Base-by-base conservation (phyloP, 345 rosid species). In the Acer campestre region DNA sequence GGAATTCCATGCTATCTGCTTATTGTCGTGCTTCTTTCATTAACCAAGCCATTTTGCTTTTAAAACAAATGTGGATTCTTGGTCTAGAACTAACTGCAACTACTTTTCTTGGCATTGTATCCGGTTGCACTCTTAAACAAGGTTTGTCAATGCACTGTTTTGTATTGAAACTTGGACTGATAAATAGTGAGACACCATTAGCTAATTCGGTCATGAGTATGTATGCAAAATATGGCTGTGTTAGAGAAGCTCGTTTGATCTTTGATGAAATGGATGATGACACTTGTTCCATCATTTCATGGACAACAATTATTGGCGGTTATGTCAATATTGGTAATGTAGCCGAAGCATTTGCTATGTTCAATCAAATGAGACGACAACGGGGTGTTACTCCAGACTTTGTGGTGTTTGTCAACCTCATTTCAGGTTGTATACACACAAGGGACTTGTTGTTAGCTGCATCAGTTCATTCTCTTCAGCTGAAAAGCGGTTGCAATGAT, bases 111-210 rank as follows among this genome's bases (percentile, higher is more conserved):
- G 10, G 38, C 18, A 23, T 84, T 70, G 20, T 84, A 0, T 40
- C 82, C 1, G 23, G 76, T 72, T 75, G 81, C 56, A 25, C 17
- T 65, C 67, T 69, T 78, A 68, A 18, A 73, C 79, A 75, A 61
- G 84, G 86, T 55, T 72, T 78, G 48, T 78, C 80, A 11, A 14
- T 79, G 23, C 84, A 84, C 17, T 81, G 87, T 65, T 81, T 84
- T 38, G 74, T 65, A 0, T 49, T 73, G 25, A 84, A 84, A 64
- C 68, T 78, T 27, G 82, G 84, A 40, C 61, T 84, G 44, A 67
- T 80, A 40, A 65, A 63, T 29, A 17, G 31, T 25, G 84, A 81
- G 61, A 35, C 81, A 18, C 70, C 80, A 65, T 69, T 84, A 35
- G 55, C 74, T 40, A 84, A 84, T 79, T 75, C 87, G 3, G 11